Base-by-base conservation (phyloP, 768 basidiomycete genomes). In the Tulasnella sp. region DNA sequence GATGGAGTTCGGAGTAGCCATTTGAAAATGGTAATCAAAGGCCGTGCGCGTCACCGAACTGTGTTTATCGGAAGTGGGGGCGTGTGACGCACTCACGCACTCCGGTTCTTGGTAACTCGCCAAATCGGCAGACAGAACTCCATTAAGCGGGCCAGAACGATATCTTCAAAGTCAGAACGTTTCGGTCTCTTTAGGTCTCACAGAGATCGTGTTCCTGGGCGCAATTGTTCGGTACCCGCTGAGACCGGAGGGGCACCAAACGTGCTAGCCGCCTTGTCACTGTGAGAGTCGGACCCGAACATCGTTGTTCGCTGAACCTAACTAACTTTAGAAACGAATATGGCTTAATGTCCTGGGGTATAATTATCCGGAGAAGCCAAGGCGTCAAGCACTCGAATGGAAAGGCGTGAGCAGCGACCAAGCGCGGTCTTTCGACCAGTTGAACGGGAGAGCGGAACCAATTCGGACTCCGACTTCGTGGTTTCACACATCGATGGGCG, bases 161-260 rank as follows among this genome's bases (percentile, higher is more conserved):
- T 28, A 9, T 28, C 34, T 69, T 69, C 34, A 37, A 69, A 69
- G 64, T 69, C 31, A 69, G 64, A 69, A 69, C n/a, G 34, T 69
- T 69, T 69, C 64, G 64, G 64, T 37, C 4, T 69, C 64, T 69
- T 69, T 69, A 16, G 16, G 64, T 69, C 64, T 37, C 64, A 69
- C 64, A 69, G 64, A 24, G 28, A 28, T 69, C 64, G 64, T 69
- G 28, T 69, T 69, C 64, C 64, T 34, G 34, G 31, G 28, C 34
- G 64, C 28, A 28, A 69, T 18, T 69, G 64, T 20, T 69, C 64
- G 64, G 64, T 31, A 69, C 34, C 64, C 64, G 64, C 64, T 69
- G 34, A 69, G 64, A 69, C 64, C 64, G 64, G 64, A 69, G 64
- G n/a, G 64, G 64, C 64, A 69, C 64, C 64, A 69, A 69, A 69